Evolutionary conservation across 345 rosid genomes (phyloP).

Genomic region (Laguncularia racemosa): DNA sequence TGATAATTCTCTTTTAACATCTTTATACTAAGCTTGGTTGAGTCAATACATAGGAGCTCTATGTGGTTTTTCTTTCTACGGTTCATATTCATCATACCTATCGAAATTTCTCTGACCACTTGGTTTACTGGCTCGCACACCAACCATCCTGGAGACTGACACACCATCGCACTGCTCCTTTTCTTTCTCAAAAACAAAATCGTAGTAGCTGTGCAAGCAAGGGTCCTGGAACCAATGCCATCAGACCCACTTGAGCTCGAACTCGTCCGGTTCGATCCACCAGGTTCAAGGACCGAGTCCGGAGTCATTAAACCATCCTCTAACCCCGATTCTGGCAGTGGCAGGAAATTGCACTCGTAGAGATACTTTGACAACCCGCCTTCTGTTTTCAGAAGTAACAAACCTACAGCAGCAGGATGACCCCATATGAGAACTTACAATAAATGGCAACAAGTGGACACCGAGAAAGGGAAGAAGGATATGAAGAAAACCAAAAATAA

Average conservation of each 20-base stretch:
- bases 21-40: too few species aligned
- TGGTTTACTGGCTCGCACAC: constrained; percentile 34
- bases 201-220: constrained; percentile 59
- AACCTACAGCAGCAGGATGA: constrained; percentile 32
- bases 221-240: constrained; percentile 40
- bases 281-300: constrained; percentile 54
- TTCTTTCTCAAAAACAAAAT: constrained; percentile 68
- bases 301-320: constrained; percentile 51
- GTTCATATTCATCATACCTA: constrained; percentile 16
- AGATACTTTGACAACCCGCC: constrained; percentile 60
- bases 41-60: constrained; percentile 74
- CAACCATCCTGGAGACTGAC: constrained; percentile 24
- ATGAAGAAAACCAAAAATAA: too few species aligned
- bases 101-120: constrained; percentile 26
- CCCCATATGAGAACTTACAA: too few species aligned
- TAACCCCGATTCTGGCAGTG: constrained; percentile 41
- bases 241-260: constrained; percentile 50
- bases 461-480: too few species aligned
- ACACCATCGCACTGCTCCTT: constrained; percentile 48
- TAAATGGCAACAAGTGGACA: too few species aligned
- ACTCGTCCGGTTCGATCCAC: constrained; percentile 46
- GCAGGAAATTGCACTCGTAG: constrained; percentile 53
- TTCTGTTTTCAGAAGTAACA: constrained; percentile 41
- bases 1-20: too few species aligned
- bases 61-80: constrained; percentile 79